phyloP scores from a whole-genome alignment of 2,329 filamentous ascomycete species.

The Simplicillium aogashimaense region DNA sequence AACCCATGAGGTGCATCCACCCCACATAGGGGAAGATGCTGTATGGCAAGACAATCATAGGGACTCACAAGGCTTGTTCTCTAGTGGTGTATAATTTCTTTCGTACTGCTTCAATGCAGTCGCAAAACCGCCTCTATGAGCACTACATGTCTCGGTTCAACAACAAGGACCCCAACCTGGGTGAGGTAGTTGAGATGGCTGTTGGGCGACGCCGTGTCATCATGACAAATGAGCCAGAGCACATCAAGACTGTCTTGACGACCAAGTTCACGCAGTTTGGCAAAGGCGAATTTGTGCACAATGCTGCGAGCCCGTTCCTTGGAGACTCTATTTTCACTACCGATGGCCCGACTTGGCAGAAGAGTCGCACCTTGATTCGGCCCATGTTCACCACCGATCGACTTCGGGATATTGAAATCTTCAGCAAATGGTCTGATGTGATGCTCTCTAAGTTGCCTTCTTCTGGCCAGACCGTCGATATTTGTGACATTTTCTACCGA shows the following conservation, averaged over 20 bases:
- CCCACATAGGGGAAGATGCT: too few species aligned
- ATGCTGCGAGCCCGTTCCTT: conserved; percentile 68
- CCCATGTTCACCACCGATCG: conserved; percentile 83
- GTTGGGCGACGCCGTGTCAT: conserved; percentile 27
- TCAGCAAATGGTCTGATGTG: conserved; percentile 61
- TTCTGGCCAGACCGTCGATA: conserved; percentile 38
- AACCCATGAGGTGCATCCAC: too few species aligned
- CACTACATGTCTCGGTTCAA: too few species aligned
- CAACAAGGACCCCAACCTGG: too few species aligned
- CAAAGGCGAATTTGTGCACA: conserved; percentile 66
- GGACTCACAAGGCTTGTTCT: too few species aligned
- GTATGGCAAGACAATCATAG: too few species aligned
- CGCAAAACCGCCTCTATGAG: too few species aligned
- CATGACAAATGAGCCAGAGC: conserved; percentile 75
- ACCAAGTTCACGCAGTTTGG: conserved; percentile 79
- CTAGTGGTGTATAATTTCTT: too few species aligned
- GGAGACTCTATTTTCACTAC: conserved; percentile 71
- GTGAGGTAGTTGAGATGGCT: too few species aligned
- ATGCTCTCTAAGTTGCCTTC: conserved; percentile 16
- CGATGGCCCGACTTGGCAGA: conserved; percentile 71
- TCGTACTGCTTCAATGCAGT: too few species aligned
- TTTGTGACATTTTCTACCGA: conserved; percentile 73
- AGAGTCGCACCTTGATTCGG: conserved; percentile 69
- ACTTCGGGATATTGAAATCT: conserved; percentile 69
- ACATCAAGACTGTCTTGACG: conserved; percentile 84